Conservation (phyloP, 2,329 filamentous ascomycete species). For the Penicillium corylophilum region DNA sequence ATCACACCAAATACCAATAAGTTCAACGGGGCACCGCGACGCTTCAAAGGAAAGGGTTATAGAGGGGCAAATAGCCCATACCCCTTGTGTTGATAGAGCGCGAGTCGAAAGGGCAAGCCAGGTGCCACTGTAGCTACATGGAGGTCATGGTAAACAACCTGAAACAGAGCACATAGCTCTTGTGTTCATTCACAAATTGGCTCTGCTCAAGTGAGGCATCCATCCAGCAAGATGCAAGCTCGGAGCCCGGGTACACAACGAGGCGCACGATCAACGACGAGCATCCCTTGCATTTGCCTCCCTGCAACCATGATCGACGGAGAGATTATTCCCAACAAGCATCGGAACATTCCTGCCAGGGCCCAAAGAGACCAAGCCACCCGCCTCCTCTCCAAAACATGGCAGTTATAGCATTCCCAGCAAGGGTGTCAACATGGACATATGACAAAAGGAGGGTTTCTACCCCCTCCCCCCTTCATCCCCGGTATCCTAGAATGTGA, state of each 20-base stretch:
- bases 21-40: neutral
- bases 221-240: neutral
- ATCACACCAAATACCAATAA: too few species aligned
- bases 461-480: constrained; percentile 16
- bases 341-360: constrained; percentile 18
- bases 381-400: constrained; percentile 4
- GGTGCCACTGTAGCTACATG: neutral
- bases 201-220: neutral
- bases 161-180: neutral
- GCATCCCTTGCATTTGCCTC: constrained; percentile 20
- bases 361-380: constrained; percentile 8
- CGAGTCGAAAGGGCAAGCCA: neutral
- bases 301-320: constrained; percentile 18
- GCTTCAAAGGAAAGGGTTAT: neutral
- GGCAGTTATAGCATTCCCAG: constrained; percentile 10
- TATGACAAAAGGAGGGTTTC: neutral
- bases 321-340: constrained; percentile 16
- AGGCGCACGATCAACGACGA: constrained; percentile 1
- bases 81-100: neutral
- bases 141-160: neutral
- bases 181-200: neutral
- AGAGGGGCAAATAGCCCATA: neutral
- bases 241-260: neutral
- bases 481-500: constrained; percentile 19
- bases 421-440: constrained; percentile 14